Conservation (phyloP, 495 filamentous ascomycete species). For the Trichoderma gamsii region DNA sequence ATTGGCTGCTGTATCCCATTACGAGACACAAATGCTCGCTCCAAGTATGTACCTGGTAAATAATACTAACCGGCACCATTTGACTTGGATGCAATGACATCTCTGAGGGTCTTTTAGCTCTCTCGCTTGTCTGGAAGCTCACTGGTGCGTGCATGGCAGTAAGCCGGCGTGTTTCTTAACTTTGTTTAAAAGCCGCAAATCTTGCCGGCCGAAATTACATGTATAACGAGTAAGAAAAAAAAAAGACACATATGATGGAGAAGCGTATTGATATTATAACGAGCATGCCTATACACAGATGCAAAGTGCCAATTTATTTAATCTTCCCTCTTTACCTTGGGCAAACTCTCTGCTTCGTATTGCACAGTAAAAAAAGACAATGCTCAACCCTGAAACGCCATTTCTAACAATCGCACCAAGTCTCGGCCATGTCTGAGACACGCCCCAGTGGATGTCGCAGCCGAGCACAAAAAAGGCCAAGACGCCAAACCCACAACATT, state of each 20-base stretch:
- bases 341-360: too few species aligned
- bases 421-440: too few species aligned
- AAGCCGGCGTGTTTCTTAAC: not conserved
- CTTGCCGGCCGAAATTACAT: not conserved
- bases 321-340: too few species aligned
- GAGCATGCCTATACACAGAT: too few species aligned
- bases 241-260: too few species aligned
- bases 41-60: not conserved
- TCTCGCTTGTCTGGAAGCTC: not conserved
- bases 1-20: not conserved
- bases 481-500: not conserved
- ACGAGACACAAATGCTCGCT: not conserved
- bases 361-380: too few species aligned
- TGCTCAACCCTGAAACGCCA: too few species aligned
- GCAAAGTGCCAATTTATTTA: too few species aligned
- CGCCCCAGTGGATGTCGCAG: too few species aligned
- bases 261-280: too few species aligned
- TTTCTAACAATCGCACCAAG: too few species aligned
- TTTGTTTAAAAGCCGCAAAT: constrained; percentile 2
- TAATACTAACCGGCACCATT: not conserved
- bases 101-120: not conserved
- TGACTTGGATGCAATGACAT: not conserved
- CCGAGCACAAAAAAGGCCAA: too few species aligned
- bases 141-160: not conserved
- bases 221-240: not conserved